Evolutionary conservation across 106 monocot genomes (phyloP), one percentile per base, ranked within the genome.

Genomic region (Gastrodia elata): DNA sequence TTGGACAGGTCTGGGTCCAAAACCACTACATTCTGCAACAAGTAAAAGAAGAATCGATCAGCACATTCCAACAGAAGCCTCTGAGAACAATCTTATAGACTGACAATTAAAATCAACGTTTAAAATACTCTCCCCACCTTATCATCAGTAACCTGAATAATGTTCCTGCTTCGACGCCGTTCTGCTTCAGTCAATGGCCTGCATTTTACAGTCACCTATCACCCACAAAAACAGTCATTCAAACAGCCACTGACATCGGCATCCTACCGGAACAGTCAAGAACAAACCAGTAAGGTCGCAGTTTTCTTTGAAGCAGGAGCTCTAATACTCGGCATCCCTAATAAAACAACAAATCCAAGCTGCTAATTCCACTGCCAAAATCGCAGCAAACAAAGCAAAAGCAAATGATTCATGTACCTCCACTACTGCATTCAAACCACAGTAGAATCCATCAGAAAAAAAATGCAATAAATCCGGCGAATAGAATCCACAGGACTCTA

Each of bases 1-100:
- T 98, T 98, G 33, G 92, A 98, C 65, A 93, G 70, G 72, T 98
- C 97, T 70, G 97, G 97, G 80, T 98, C 97, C 80, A 93, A 75
- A 70, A 98, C 90, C 72, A 88, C 83, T 11, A 98, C 81, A 75
- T 75, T 78, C 97, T 98, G 83, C 28, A 40, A 77, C 67, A 42
- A 39, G 74, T 32, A 20, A 44, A 71, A 5, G 7, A 42, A 74
- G 10, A 22, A 74, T 10, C 52, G 71, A 44, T 39, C 69, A 70
- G 38, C 24, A 2, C 26, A 18, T 13, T 46, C 41, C 25, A 52
- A 13, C 0, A 10, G 9, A 39, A 69, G 41, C 6, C 26, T 8
- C 24, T 25, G 8, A 40, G 26, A 69, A 69, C 0, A 25, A n/a
- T 22, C 0, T 10, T 26, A 5, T 69, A 59, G 25, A 9, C 36